Evolutionary conservation across 352 stramenopile species (phyloP), one percentile per base, ranked within the genome.

Genomic region (Globisporangium parvum): DNA sequence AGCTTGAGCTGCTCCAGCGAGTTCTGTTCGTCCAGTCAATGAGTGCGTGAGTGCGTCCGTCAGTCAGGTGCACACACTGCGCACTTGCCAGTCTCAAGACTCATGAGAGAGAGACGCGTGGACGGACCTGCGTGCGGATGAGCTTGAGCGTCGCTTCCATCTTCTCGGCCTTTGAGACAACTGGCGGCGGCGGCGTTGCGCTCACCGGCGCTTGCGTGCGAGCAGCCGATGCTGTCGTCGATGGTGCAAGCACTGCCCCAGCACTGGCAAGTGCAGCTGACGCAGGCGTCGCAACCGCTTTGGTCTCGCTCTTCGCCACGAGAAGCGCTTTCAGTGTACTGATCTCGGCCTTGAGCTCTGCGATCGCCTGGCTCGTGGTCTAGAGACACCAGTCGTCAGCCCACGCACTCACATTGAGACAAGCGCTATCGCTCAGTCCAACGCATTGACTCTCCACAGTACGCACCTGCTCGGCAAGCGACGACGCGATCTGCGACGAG

Each of bases 281-380:
- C 9, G 47, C 31, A 1, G 31, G 8, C 31, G 31, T 39, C 17
- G 31, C 21, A n/a, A 17, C 60, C 9, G 23, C 35, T n/a, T n/a
- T n/a, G 15, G 51, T 31, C 54, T 63, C 20, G 56, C 55, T 69
- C 28, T 74, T 79, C 5, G 69, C 55, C 20, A 87, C 37, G 41
- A 87, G 59, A 1, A 89, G 59, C 48, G 77, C 66, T 53, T 87
- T 89, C 21, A 87, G 50, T 6, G 77, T 89, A 28, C 66, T 80
- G 28, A 91, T 71, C 52, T 91, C 77, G 20, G 80, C 76, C 41
- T 84, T 80, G 39, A 91, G 60, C 47, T 87, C 76, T 0, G 80
- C 76, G 47, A 91, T 86, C 17, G 76, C 77, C 49, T 84, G 74
- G 49, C 66, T 69, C 35, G 65, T 87, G 49, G 56, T 59, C 63